These are phyloP conservation scores for Hygrophila difformis DNA, from an alignment of 257 asterid genomes.

Conservation along the genomic window DNA sequence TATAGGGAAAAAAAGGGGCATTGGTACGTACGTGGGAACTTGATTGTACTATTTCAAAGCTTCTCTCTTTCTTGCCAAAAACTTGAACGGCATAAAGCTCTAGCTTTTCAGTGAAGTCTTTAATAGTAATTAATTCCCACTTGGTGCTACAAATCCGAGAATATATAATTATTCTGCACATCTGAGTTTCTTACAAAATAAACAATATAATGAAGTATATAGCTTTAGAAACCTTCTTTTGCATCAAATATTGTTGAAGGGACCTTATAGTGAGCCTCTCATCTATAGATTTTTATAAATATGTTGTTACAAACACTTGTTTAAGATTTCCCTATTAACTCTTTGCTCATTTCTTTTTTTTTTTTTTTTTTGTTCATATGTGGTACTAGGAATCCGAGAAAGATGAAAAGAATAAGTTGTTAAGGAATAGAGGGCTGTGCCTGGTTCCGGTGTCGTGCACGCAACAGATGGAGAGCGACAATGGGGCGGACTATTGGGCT, in stretches of 20 bases:
- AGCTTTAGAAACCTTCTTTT: too few species aligned
- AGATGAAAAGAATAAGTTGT: constrained; percentile 25
- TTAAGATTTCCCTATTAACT: not conserved
- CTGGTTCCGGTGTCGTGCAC: constrained; percentile 59
- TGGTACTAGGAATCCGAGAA: constrained; percentile 25
- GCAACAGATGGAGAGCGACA: constrained; percentile 51
- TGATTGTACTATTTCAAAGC: not conserved
- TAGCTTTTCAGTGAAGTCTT: not conserved
- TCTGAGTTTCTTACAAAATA: too few species aligned
- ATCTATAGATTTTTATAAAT: too few species aligned
- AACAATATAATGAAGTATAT: too few species aligned
- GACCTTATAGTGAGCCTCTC: too few species aligned
- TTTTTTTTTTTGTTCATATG: not conserved
- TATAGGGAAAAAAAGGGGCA: too few species aligned
- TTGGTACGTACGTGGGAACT: too few species aligned
- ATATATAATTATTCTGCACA: too few species aligned
- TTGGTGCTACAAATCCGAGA: too few species aligned
- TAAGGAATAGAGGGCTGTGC: constrained; percentile 57
- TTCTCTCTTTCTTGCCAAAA: too few species aligned
- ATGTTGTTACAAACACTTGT: not conserved
- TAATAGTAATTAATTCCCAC: not conserved
- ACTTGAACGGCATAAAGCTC: too few species aligned
- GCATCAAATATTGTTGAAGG: too few species aligned
- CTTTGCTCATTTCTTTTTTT: not conserved
- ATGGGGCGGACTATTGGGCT: constrained; percentile 68